phyloP scores from a whole-genome alignment of 768 basidiomycete species.

The Obba rivulosa region DNA sequence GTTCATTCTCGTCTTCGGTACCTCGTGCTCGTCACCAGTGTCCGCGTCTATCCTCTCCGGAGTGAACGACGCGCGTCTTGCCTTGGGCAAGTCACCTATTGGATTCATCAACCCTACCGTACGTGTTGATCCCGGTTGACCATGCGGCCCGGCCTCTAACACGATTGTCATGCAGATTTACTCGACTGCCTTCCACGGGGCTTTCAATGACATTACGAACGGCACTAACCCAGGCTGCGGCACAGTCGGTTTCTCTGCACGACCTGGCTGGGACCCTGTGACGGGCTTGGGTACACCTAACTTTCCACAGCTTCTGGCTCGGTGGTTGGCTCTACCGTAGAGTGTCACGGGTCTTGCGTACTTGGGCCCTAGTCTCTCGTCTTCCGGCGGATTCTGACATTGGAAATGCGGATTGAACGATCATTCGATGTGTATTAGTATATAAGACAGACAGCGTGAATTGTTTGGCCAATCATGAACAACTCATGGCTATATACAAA shows the following conservation, averaged over 20 bases:
- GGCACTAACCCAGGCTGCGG: slow-evolving; percentile 24
- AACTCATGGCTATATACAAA: too few relatives aligned
- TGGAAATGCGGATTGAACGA: too few relatives aligned
- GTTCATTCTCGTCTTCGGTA: slow-evolving; percentile 42
- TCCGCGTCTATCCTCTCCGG: slow-evolving; percentile 62
- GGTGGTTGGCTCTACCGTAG: slow-evolving; percentile 8
- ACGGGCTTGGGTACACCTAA: slow-evolving; percentile 29
- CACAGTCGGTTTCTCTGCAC: slow-evolving; percentile 26
- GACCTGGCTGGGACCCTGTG: slow-evolving; percentile 28
- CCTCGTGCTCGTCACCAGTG: slow-evolving; percentile 56
- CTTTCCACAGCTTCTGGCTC: slow-evolving; percentile 16
- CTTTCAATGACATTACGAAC: slow-evolving; percentile 22
- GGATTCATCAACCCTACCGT: slow-evolving; percentile 32
- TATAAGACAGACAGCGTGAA: too few relatives aligned
- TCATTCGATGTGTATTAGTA: too few relatives aligned
- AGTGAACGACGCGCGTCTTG: slow-evolving; percentile 34
- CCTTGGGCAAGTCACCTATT: slow-evolving; percentile 22
- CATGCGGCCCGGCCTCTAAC: background rate
- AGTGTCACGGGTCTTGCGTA: too few relatives aligned
- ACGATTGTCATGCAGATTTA: slow-evolving; percentile 12
- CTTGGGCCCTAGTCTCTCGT: too few relatives aligned
- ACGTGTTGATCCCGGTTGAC: background rate
- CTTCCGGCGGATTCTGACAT: too few relatives aligned
- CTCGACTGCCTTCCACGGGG: slow-evolving; percentile 9
- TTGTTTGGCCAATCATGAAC: too few relatives aligned